Evolutionary conservation across 305 asterid species (phyloP).

Genomic region (Withania somnifera): DNA sequence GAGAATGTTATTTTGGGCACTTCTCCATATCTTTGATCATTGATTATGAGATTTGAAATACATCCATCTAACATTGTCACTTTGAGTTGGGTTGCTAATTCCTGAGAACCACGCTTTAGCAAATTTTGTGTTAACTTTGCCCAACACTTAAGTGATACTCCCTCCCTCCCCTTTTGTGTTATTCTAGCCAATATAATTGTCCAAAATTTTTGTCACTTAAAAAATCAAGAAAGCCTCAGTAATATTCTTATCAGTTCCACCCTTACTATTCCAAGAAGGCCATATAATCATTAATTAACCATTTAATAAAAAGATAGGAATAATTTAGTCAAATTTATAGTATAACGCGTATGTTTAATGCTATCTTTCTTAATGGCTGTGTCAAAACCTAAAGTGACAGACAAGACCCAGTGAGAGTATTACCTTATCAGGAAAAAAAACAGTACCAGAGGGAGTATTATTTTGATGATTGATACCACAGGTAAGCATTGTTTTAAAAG

Average conservation of each 20-base stretch:
- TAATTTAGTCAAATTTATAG: neutral
- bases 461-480: neutral
- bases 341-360: neutral
- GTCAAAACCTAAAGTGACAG: neutral
- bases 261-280: neutral
- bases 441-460: neutral
- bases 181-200: neutral
- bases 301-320: neutral
- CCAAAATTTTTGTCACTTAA: neutral
- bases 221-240: neutral
- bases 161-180: neutral
- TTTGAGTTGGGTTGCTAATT: neutral
- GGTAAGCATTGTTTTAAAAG: neutral
- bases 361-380: neutral
- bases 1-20: neutral
- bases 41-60: neutral
- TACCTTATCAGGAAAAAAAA: neutral
- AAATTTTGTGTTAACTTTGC: neutral
- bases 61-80: neutral
- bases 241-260: neutral
- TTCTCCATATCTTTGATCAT: neutral
- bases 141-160: neutral
- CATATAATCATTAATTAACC: neutral
- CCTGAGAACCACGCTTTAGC: neutral
- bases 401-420: neutral